Conservation (phyloP, 257 asterid species). For the Petunia secreta region DNA sequence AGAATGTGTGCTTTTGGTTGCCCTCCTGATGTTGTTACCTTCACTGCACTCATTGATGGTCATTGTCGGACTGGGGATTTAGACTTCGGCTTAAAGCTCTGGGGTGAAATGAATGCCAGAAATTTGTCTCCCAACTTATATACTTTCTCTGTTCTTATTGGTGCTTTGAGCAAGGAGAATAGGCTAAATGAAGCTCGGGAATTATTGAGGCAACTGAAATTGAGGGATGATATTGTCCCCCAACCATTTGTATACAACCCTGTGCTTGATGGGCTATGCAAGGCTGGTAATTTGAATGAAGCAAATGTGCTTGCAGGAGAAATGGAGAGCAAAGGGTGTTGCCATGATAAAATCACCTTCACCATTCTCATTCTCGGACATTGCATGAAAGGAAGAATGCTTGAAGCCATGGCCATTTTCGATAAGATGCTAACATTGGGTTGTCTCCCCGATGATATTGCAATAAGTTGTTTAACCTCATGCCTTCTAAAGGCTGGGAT, state of each 20-base stretch:
- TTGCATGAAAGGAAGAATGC: conserved; percentile 95
- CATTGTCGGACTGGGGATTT: conserved; percentile 69
- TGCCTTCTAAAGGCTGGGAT: conserved; percentile 91
- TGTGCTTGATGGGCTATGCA: conserved; percentile 85
- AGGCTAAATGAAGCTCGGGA: conserved; percentile 76
- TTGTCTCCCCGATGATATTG: conserved; percentile 70
- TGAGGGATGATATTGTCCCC: conserved; percentile 65
- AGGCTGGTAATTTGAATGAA: conserved; percentile 81
- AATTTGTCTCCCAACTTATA: conserved; percentile 61
- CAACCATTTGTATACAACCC: conserved; percentile 83
- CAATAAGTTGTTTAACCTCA: conserved; percentile 52
- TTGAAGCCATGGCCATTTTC: conserved; percentile 67
- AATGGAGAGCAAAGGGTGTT: conserved; percentile 82
- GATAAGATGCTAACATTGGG: conserved; percentile 71
- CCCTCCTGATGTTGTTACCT: conserved; percentile 75
- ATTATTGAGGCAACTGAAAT: conserved; percentile 56
- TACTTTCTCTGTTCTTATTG: conserved; percentile 72
- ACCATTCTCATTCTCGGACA: conserved; percentile 92
- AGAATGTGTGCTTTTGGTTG: conserved; percentile 54
- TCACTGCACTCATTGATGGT: conserved; percentile 77
- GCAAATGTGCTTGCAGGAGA: conserved; percentile 71
- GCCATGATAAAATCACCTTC: conserved; percentile 81
- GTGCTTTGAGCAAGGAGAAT: conserved; percentile 73
- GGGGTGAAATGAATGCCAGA: conserved; percentile 66
- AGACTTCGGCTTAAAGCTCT: conserved; percentile 62